Base-by-base conservation (phyloP, 805 yeast genomes). In the Myxozyma vanderwaltii region DNA sequence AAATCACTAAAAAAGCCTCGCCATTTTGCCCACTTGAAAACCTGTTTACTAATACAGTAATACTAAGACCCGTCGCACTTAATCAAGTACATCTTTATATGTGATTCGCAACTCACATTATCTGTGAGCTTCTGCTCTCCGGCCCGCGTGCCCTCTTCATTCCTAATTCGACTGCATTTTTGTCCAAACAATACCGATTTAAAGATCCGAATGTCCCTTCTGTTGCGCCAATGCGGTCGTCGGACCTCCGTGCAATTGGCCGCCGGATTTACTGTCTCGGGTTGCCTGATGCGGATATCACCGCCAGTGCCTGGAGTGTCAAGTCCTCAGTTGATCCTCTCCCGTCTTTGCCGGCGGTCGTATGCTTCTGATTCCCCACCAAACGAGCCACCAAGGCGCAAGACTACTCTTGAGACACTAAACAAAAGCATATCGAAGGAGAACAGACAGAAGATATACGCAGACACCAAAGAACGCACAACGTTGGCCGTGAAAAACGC, bases 401-500 rank as follows among this genome's bases (percentile, higher is more conserved):
- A 36, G 7, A 23, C 43, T 5, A 36, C 52, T 23, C 24, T 48
- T 10, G 35, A 48, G 43, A 12, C 43, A 21, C 8, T 48, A 13
- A 39, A 39, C 27, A 26, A 24, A 35, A 24, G 35, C 5, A 31
- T 27, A 13, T 51, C 56, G 4, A 50, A 51, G 40, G 57, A 57
- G 15, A 21, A 10, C 19, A 29, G 57, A 31, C 53, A 54, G 45
- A 54, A 54, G 48, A 2, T 58, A 17, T 47, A 29, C 23, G 40
- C 36, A 23, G 40, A 54, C 19, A 58, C 63, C 10, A 58, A 50
- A 45, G 49, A 17, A 15, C 43, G 48, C 8, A 54, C 63, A 13
- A 40, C 50, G 19, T 26, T 15, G 13, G 55, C 56, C 17, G 26
- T 58, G 39, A 58, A 58, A 49, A 49, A 44, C n/a, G 63, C 56